phyloP scores from a whole-genome alignment of 495 filamentous ascomycete species.

The Xylaria acuta region DNA sequence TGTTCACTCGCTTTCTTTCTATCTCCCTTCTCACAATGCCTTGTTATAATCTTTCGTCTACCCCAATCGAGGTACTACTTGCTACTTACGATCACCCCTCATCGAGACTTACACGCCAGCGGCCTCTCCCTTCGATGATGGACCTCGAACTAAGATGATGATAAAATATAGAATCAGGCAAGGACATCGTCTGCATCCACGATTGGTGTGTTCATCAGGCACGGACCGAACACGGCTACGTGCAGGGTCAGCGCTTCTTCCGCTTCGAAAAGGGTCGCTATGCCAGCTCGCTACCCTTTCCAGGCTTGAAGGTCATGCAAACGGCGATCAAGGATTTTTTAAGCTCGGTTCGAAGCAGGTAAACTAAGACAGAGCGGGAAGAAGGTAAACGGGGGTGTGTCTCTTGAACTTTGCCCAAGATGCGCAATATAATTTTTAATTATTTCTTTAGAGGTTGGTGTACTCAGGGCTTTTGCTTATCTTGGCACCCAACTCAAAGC shows the following conservation, averaged over 20 bases:
- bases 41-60: background rate
- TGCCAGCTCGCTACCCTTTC: constrained; percentile 17
- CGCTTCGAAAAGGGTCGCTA: constrained; percentile 21
- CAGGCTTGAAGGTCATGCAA: constrained; percentile 19
- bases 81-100: background rate
- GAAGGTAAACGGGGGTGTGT: background rate
- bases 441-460: background rate
- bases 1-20: background rate
- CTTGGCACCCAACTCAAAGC: background rate
- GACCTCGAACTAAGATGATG: background rate
- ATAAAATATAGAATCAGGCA: constrained; percentile 1
- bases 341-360: constrained; percentile 6
- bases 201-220: constrained; percentile 23
- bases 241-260: constrained; percentile 14
- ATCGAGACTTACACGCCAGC: background rate
- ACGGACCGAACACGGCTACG: background rate
- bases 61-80: background rate
- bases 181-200: constrained; percentile 17
- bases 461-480: background rate
- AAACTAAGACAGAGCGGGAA: background rate
- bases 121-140: background rate
- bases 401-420: background rate
- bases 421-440: background rate
- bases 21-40: background rate
- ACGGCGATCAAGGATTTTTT: constrained; percentile 9